Evolutionary conservation across 1,284 basidiomycete species (phyloP).

Genomic region (Neonothopanus nambi): DNA sequence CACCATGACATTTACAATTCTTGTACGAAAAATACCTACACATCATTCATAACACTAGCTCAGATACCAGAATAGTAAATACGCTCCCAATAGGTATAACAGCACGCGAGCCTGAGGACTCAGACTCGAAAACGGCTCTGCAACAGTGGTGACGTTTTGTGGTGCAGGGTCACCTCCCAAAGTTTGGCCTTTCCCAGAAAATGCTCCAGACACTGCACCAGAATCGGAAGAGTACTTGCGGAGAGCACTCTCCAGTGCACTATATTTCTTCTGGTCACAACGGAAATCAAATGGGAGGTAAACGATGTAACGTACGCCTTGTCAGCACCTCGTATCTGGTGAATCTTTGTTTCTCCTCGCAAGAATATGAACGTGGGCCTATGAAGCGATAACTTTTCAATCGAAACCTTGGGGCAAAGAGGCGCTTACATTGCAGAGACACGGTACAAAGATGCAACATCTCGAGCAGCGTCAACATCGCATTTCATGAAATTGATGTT

Average conservation of each 20-base stretch:
- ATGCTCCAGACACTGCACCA: slow-evolving; percentile 40
- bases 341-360: slow-evolving; percentile 65
- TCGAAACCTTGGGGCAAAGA: slow-evolving; percentile 1
- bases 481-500: slow-evolving; percentile 79
- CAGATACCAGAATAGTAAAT: slow-evolving; percentile 65
- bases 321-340: slow-evolving; percentile 70
- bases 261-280: no score
- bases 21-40: background rate
- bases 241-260: slow-evolving; percentile 59
- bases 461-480: slow-evolving; percentile 70
- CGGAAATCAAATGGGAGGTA: no score
- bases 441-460: slow-evolving; percentile 60
- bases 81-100: slow-evolving; percentile 58
- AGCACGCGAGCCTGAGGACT: slow-evolving; percentile 68
- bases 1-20: no score
- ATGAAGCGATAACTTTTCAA: background rate
- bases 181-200: slow-evolving; percentile 72
- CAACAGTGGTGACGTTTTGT: slow-evolving; percentile 32
- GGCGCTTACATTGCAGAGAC: slow-evolving; percentile 64
- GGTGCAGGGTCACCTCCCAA: slow-evolving; percentile 51
- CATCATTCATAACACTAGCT: slow-evolving; percentile 3
- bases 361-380: slow-evolving; percentile 84
- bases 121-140: slow-evolving; percentile 43
- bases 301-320: slow-evolving; percentile 46
- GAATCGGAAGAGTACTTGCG: slow-evolving; percentile 46